phyloP scores from a whole-genome alignment of 169 alveolate genomes.

The Plasmodium cynomolgi region DNA sequence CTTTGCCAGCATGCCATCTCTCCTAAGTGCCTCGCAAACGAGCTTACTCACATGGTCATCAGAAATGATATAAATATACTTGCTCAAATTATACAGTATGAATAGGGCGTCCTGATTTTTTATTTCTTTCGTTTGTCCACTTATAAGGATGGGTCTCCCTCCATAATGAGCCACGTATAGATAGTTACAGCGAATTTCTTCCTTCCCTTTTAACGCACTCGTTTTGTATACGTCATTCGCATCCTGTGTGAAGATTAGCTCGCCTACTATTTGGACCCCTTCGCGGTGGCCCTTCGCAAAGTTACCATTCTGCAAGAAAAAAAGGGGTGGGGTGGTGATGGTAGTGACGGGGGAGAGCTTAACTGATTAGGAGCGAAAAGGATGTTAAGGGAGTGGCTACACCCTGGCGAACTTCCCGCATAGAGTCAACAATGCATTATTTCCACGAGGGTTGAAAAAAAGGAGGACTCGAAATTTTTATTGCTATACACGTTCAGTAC shows the following conservation, averaged over 20 bases:
- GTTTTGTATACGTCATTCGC: not conserved
- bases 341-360: too few species aligned
- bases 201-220: not conserved
- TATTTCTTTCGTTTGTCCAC: not conserved
- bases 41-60: conserved; percentile 40
- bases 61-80: conserved; percentile 22
- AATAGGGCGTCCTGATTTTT: conserved; percentile 9
- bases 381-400: not conserved
- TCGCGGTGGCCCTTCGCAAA: not conserved
- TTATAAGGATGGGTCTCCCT: conserved; percentile 26
- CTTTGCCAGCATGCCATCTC: not conserved
- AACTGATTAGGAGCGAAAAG: not conserved
- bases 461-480: not conserved
- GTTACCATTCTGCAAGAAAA: not conserved
- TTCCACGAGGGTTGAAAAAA: not conserved
- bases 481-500: not conserved
- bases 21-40: conserved; percentile 26
- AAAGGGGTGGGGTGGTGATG: not conserved
- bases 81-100: conserved; percentile 32
- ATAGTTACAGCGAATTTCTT: not conserved
- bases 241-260: conserved; percentile 1
- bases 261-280: conserved; percentile 27
- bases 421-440: not conserved
- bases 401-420: not conserved
- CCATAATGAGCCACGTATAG: conserved; percentile 19